Conservation (phyloP, 2,329 filamentous ascomycete species). For the Botryotinia calthae region DNA sequence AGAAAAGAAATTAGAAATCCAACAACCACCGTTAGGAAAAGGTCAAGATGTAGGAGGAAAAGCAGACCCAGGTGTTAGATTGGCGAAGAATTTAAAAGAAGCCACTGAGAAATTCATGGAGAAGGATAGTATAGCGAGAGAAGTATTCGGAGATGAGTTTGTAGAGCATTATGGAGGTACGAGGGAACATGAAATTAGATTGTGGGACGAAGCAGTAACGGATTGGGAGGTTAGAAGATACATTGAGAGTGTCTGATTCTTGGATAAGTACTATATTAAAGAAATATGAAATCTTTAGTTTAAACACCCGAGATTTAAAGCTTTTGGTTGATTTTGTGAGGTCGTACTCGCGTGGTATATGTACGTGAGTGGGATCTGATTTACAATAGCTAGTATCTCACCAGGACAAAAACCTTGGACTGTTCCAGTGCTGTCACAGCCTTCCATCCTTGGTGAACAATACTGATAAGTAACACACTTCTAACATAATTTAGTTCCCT, state of each 20-base stretch:
- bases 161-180: slow-evolving; percentile 95
- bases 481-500: too few species aligned
- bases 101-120: slow-evolving; percentile 76
- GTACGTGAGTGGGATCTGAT: too few species aligned
- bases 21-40: slow-evolving; percentile 77
- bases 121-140: slow-evolving; percentile 80
- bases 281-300: background rate
- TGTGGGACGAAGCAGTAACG: slow-evolving; percentile 95
- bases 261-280: background rate
- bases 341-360: too few species aligned
- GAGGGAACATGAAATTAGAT: slow-evolving; percentile 80
- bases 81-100: slow-evolving; percentile 84
- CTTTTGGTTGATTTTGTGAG: background rate
- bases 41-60: slow-evolving; percentile 76
- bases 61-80: slow-evolving; percentile 67
- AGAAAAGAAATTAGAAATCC: slow-evolving; percentile 84
- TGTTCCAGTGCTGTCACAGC: too few species aligned
- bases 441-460: too few species aligned
- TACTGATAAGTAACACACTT: too few species aligned
- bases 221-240: slow-evolving; percentile 57
- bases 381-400: too few species aligned
- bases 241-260: slow-evolving; percentile 12
- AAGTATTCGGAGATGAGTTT: slow-evolving; percentile 92
- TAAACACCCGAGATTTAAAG: background rate
- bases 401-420: too few species aligned